Base-by-base conservation (phyloP, 140 eudicot species). In the Eryngium alpinum region DNA sequence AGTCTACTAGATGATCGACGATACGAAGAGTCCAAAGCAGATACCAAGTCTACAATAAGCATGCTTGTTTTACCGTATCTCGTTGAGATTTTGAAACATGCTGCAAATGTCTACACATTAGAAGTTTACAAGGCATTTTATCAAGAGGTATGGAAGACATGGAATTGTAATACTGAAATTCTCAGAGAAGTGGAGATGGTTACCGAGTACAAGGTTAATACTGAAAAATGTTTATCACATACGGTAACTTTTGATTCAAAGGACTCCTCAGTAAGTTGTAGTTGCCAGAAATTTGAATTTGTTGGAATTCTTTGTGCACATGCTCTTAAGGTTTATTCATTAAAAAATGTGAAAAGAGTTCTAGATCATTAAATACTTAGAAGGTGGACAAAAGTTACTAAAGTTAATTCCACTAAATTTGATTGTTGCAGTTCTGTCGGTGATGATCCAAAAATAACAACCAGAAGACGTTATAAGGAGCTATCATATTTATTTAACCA, bases 1-100 rank as follows among this genome's bases (percentile, higher is more conserved):
- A 83, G 79, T 14, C 52, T 83, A 56, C 46, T 69, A n/a, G 73
- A 66, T 24, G 73, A 83, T 70, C 75, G 79, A 6, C 34, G 29
- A 3, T 66, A 70, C 43, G 44, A 78, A 18, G 79, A 78, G 60
- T 25, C 15, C 9, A 70, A 67, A 13, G 82, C 46, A 13, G 62
- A 69, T 70, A 32, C n/a, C 6, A 83, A 11, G 50, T 28, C 78
- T 10, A 67, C 9, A 77, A 77, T 66, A n/a, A 83, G 79, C 79
- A 27, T 11, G 0, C 76, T 27, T 18, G n/a, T 33, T 12, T 5
- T 60, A 11, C 25, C 76, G 9, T 72, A 28, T 34, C 77, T 28
- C 0, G 53, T 15, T 7, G 29, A 72, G 38, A 72, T 72, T 15
- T 72, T 72, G 53, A 72, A 72, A 72, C 77, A 72, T 72, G 77